Base-by-base conservation (phyloP, 1,139 yeast species). In the Yarrowia galli region DNA sequence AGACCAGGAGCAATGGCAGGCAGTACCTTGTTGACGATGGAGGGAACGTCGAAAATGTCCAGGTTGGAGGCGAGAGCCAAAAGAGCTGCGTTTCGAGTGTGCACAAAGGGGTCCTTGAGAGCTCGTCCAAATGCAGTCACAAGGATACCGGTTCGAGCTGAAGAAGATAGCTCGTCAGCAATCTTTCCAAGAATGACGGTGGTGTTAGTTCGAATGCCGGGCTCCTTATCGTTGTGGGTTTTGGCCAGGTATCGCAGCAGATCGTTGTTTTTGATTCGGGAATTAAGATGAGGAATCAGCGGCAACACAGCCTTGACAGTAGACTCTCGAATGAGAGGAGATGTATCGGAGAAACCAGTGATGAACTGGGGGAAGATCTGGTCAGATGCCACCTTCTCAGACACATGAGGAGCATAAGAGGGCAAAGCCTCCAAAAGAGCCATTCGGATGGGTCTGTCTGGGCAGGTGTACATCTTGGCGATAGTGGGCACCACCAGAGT, bases 51-150 rank as follows among this genome's bases (percentile, higher is more conserved):
- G 73, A 92, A 92, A 65, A 84, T 85, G 10, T 87, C 88, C 36
- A 88, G 80, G 25, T 91, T 84, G 16, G 84, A 81, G 64, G 85
- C 86, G 71, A 95, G 85, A 0, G 98, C 97, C 70, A 87, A 80
- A 48, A 95, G 81, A 0, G 98, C 92, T 5, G 90, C 91, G 76
- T 89, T 79, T 71, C 96, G 84, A 25, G 97, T 87, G 12, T 91
- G 93, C 7, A 88, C 83, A 74, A 88, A 89, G 0, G 95, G 84
- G 76, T 95, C 99, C 73, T 88, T 88, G 67, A 95, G 82, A 0
- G 97, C 89, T 74, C 92, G 88, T 1, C 92, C 85, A 73, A 91
- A 89, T 0, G 98, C 98, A 0, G 98, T 92, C 10, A 92, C 88
- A 58, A 95, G 79, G 1, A 95, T 97, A 46, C 87, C 72, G 0